Base-by-base conservation (phyloP, 305 asterid species). In the Fraxinus dipetala region DNA sequence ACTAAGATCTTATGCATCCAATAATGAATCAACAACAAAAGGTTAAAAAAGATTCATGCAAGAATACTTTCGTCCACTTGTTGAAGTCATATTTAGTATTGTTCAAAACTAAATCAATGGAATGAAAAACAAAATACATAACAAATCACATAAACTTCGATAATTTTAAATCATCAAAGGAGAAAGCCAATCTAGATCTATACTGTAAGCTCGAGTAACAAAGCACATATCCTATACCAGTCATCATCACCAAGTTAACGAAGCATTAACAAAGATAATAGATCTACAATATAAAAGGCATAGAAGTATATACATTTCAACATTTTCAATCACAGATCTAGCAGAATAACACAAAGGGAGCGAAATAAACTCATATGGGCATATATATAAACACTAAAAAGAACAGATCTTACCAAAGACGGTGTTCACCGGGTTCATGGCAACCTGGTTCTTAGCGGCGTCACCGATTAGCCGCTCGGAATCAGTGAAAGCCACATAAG, bases 371-470 rank as follows among this genome's bases (percentile, higher is more conserved):
- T 30, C 38, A 18, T 14, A 48, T 30, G 5, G 6, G 24, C 5
- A 70, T 30, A 26, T 30, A 26, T 8, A 16, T 69, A 4, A 69
- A 5, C 7, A 2, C 31, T 14, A 30, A 28, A 69, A 13, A 30
- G 75, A 69, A 31, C 4, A 70, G 75, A 70, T 70, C 75, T 30
- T 70, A 70, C 75, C 75, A 16, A 70, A 70, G 5, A 70, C 75
- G 6, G 75, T 70, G 43, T 70, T 70, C 10, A 31, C 22, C 24
- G 75, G 75, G 75, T 70, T 70, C 75, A 70, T 70, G 75, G 75
- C 75, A 35, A 70, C 75, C 75, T 70, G 75, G 40, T 70, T 70
- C 75, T 70, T 70, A 70, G 75, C 75, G 10, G 75, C 75, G 13
- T 70, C 75, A 14, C 75, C 75, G 13, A 70, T 70, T 30, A 70